Evolutionary conservation across 306 rosid genomes (phyloP), one percentile per base, ranked within the genome.

Genomic region (Cicer chorassanicum): DNA sequence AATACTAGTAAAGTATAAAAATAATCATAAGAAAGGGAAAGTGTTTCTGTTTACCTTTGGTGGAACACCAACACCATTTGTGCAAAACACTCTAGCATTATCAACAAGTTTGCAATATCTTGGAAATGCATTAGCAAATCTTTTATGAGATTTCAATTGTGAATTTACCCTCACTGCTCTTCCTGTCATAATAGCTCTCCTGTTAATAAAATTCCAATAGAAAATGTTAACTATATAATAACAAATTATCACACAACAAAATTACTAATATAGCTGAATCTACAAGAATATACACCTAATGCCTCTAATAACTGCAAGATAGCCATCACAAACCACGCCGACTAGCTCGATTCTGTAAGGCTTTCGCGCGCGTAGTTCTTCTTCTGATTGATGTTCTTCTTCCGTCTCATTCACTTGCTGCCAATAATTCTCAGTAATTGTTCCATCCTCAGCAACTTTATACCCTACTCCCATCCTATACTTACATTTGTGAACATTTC

Each of bases 241-340:
- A 41, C 48, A 41, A 74, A 14, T 21, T 78, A 44, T 45, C n/a
- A 42, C 34, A 56, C 19, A n/a, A 56, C 9, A 29, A 34, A 72
- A 77, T 55, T 34, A 71, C 16, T 16, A 40, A 29, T 8, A 10
- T 46, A 60, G 11, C 5, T 60, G 42, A 13, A 42, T 46, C 48
- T 16, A 40, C 15, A 75, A 63, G 59, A 2, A 43, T 12, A 41
- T 38, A 13, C 73, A 91, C 96, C 96, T 91, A 4, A 94, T 92
- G 78, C 96, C 99, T 84, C 99, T 87, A 51, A 87, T 86, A 54
- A 92, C 97, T 64, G 99, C 99, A 54, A 94, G 82, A 70, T 92
- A 88, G 60, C 93, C 89, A 81, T 94, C 96, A 86, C 99, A 94
- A 77, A 92, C 93, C 51, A 94, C 96, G 51, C 99, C 99, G 74